Evolutionary conservation across 2,329 filamentous ascomycete genomes (phyloP).

Genomic region (Sporothrix dimorphospora): DNA sequence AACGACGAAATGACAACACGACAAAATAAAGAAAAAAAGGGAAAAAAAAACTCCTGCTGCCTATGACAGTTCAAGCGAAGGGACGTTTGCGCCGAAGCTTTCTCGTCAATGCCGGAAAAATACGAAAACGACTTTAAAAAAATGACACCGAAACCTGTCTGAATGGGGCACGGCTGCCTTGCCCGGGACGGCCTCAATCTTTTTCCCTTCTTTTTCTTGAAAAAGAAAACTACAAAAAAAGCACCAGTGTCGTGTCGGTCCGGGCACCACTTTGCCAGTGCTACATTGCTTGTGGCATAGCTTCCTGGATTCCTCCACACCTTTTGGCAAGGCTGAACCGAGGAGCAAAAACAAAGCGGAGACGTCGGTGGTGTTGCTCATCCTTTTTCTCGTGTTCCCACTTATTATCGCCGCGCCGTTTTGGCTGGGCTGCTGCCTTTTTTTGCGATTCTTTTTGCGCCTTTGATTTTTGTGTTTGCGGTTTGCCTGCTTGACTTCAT

Average conservation of each 20-base stretch:
- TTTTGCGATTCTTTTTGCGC: neutral
- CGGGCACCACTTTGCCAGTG: neutral
- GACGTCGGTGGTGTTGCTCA: neutral
- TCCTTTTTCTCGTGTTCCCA: constrained; percentile 3
- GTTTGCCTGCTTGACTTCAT: neutral
- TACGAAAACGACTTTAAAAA: neutral
- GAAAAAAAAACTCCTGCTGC: neutral
- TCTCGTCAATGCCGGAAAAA: neutral
- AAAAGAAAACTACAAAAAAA: neutral
- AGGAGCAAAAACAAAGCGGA: neutral
- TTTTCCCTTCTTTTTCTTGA: neutral
- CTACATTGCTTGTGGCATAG: neutral
- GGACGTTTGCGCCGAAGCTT: neutral
- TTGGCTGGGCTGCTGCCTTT: neutral
- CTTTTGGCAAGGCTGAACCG: constrained; percentile 22
- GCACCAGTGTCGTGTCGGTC: neutral
- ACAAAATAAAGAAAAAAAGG: neutral
- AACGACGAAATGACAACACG: too few relatives aligned
- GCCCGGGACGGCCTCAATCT: neutral
- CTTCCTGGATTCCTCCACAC: neutral
- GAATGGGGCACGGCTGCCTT: constrained; percentile 19
- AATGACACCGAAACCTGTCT: neutral
- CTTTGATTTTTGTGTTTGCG: neutral
- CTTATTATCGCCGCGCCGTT: neutral
- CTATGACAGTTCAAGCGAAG: neutral